Percentiles rank a stretch among this genome's conserved stretches.
These are phyloP conservation scores for Penicillium ochrochloron DNA, from an alignment of 495 filamentous ascomycete species.

Conservation along the genomic window DNA sequence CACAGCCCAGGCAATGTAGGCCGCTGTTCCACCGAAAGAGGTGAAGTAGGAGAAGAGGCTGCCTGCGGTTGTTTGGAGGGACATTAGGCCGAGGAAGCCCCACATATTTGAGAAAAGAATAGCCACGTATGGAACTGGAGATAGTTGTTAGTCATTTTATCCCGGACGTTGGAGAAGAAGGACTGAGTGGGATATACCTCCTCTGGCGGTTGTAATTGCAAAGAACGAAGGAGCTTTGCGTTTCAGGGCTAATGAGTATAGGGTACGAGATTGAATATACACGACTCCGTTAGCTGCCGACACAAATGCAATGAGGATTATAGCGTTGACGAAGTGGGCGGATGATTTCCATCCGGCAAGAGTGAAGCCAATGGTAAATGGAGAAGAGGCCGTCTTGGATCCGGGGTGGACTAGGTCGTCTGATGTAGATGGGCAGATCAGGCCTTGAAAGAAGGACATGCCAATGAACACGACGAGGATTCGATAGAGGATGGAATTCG, in stretches of 20 bases:
- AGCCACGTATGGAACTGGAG: slow-evolving; percentile 1
- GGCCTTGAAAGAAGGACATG: neutral
- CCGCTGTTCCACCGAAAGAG: slow-evolving; percentile 11
- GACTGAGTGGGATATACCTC: neutral
- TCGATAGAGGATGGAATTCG: neutral
- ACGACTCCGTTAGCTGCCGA: neutral
- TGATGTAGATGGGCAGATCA: neutral
- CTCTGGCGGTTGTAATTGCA: neutral
- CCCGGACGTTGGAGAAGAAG: neutral
- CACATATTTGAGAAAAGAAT: slow-evolving; percentile 15
- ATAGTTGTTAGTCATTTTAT: neutral
- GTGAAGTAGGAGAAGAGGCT: slow-evolving; percentile 14
- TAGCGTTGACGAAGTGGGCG: neutral
- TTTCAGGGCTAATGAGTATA: neutral
- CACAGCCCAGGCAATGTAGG: slow-evolving; percentile 10
- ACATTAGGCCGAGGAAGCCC: slow-evolving; percentile 13
- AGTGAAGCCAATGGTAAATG: neutral
- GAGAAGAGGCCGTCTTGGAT: neutral
- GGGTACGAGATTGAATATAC: neutral
- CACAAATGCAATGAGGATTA: neutral
- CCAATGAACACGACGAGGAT: neutral
- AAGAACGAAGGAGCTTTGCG: neutral
- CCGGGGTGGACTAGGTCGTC: neutral
- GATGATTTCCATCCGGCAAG: neutral
- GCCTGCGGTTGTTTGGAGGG: slow-evolving; percentile 2